Evolutionary conservation across 306 rosid genomes (phyloP).

Genomic region (Benincasa hispida): DNA sequence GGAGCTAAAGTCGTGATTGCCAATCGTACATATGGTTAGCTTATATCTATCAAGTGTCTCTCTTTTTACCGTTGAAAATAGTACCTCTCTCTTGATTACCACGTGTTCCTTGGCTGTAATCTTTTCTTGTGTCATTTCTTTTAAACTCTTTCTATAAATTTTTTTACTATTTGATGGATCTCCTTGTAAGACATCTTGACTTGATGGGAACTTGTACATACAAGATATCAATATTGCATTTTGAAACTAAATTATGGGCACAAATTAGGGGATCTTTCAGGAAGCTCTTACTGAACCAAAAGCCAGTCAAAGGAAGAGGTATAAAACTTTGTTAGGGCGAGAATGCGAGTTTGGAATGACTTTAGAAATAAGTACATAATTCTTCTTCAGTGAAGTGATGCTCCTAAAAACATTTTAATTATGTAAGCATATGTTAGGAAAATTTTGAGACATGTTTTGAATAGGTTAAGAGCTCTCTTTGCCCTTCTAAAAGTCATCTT

Average conservation of each 20-base stretch:
- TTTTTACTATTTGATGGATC: not conserved
- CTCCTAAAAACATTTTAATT: constrained; percentile 5
- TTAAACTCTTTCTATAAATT: not conserved
- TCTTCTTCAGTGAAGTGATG: constrained; percentile 22
- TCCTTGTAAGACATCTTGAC: not conserved
- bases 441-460: not conserved
- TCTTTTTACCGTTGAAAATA: not conserved
- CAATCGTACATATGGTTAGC: constrained; percentile 34
- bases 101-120: not conserved
- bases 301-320: not conserved
- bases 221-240: not conserved
- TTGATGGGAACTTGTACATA: not conserved
- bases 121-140: not conserved
- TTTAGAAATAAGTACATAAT: not conserved
- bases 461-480: not conserved
- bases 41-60: not conserved
- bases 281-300: not conserved
- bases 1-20: constrained; percentile 71
- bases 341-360: not conserved
- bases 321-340: not conserved
- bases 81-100: not conserved
- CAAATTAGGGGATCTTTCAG: not conserved
- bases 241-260: not conserved
- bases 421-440: not conserved
- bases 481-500: not conserved